A percentile compares a stretch with the other conserved stretches of the same genome.
Evolutionary conservation across 1,139 yeast species (phyloP).

Genomic region (Suhomyces bribrorum): DNA sequence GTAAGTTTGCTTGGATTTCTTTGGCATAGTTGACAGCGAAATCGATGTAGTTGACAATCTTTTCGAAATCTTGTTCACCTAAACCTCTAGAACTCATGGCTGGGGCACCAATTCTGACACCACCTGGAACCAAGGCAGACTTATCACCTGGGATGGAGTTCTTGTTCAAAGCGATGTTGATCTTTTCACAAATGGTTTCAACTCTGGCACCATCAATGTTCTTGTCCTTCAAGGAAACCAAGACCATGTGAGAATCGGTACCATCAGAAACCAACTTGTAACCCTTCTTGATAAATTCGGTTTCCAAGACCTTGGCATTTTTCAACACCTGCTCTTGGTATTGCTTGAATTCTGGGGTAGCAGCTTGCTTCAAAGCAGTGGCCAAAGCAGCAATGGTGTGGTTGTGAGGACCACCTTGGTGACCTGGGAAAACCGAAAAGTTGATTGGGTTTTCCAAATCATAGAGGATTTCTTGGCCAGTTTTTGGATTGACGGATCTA

Average conservation of each 20-base stretch:
- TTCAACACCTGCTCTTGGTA: conserved; percentile 87
- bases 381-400: conserved; percentile 98
- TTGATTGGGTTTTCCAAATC: conserved; percentile 94
- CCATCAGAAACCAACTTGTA: conserved; percentile 89
- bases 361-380: conserved; percentile 93
- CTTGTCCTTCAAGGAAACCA: conserved; percentile 85
- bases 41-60: conserved; percentile 82
- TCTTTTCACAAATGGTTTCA: conserved; percentile 90
- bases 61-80: conserved; percentile 80
- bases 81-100: conserved; percentile 99
- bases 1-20: conserved; percentile 70
- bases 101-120: conserved; percentile 97
- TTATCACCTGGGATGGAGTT: conserved; percentile 98
- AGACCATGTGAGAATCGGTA: conserved; percentile 95
- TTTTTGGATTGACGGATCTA: conserved; percentile 83
- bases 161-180: conserved; percentile 94
- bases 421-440: conserved; percentile 99
- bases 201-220: conserved; percentile 97
- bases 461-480: conserved; percentile 85
- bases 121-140: conserved; percentile 97
- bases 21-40: conserved; percentile 78
- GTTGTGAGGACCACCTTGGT: conserved; percentile 99
- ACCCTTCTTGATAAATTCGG: conserved; percentile 67
- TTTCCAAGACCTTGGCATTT: conserved; percentile 85
- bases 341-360: conserved; percentile 85